Conservation (phyloP, 1,139 yeast species). For the Suhomyces maxii region DNA sequence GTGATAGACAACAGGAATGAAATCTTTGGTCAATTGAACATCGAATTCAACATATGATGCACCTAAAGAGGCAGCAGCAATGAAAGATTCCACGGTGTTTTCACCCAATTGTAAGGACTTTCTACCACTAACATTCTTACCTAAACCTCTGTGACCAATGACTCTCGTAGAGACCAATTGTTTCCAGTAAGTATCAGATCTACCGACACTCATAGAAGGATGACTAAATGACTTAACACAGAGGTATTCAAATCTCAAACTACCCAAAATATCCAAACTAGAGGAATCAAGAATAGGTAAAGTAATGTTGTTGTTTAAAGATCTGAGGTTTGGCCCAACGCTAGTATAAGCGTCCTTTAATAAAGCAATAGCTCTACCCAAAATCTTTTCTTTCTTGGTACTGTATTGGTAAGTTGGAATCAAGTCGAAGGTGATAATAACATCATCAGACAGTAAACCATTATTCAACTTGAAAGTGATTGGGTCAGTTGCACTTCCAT, state of each 20-base stretch:
- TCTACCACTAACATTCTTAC: conserved; percentile 72
- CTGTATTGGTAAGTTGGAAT: conserved; percentile 80
- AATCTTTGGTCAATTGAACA: conserved; percentile 93
- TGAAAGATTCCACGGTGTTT: conserved; percentile 91
- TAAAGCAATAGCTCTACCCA: conserved; percentile 87
- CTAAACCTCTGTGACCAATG: conserved; percentile 95
- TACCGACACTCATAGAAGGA: conserved; percentile 63
- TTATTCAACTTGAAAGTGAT: conserved; percentile 67
- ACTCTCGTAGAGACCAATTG: conserved; percentile 86
- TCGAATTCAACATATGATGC: conserved; percentile 94
- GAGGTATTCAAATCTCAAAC: conserved; percentile 71
- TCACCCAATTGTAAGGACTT: conserved; percentile 91
- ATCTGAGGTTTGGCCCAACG: conserved; percentile 70
- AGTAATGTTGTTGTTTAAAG: conserved; percentile 65
- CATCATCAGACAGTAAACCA: conserved; percentile 50
- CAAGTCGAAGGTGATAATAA: conserved; percentile 76
- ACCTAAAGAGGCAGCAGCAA: conserved; percentile 95
- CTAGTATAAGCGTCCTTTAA: conserved; percentile 63
- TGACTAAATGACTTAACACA: conserved; percentile 75
- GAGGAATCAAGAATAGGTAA: conserved; percentile 77
- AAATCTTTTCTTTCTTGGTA: conserved; percentile 40
- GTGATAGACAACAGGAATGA: conserved; percentile 90
- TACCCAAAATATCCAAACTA: conserved; percentile 75
- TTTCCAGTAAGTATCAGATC: conserved; percentile 90
- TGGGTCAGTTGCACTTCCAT: conserved; percentile 79